Evolutionary conservation across 176 grass and related monocot genomes (phyloP), one percentile per base, ranked within the genome.

Genomic region (Phoenix dactylifera): DNA sequence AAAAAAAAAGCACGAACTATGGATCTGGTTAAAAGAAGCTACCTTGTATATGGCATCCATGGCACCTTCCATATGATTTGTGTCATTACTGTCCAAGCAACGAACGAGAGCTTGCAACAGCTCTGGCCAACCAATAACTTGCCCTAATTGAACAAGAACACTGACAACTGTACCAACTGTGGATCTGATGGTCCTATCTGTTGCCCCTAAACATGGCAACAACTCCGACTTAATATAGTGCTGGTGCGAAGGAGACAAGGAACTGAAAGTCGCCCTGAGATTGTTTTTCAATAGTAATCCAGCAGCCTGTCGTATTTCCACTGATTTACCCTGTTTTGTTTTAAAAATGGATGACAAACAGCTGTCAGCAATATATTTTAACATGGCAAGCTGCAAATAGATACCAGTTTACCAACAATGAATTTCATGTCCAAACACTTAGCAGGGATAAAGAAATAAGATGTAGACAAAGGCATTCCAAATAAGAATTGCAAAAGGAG

Each of bases 21-120:
- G 55, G 26, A 18, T 22, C 16, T 39, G 26, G 1, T 18, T 3
- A 3, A 22, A 64, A 65, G 58, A 39, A 53, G 23, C 17, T 85
- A 97, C 92, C 84, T 97, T 97, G 71, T 85, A 97, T 72, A 97
- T 90, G 57, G 92, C 87, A 75, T 91, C 92, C 79, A 97, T 83
- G 68, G 87, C 87, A 80, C 92, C 92, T 80, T 97, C 92, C 92
- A 91, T 91, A 26, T 97, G 92, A 84, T 88, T 89, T 24, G 88
- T 55, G 49, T 97, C 87, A 62, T 83, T 88, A 63, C 84, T 91
- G 22, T 87, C 92, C 67, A 97, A 73, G 57, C 92, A 97, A 44
- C 83, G 76, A 49, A 87, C 76, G 7, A 97, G 78, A 22, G 78
- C 92, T 66, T 88, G 87, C 69, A 88, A 85, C 73, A 97, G 74